Evolutionary conservation across 306 rosid species (phyloP), one percentile per base, ranked within the genome.

Genomic region (Urtica urens): DNA sequence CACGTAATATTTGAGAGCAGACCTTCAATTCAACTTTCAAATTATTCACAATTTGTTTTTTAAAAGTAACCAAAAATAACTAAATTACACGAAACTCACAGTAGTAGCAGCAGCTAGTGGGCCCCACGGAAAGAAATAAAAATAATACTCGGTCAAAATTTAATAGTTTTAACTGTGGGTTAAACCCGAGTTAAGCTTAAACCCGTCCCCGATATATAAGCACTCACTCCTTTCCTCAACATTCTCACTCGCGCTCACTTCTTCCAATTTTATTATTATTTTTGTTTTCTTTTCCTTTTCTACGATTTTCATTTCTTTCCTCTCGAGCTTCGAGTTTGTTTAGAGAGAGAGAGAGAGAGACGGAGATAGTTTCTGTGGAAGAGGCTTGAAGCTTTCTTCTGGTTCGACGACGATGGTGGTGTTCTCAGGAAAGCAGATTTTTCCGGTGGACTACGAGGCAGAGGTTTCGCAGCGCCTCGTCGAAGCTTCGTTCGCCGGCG

Each of bases 401-500:
- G 59, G 24, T 60, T 51, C 72, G 55, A 51, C 59, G 69, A 54
- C 53, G 58, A 80, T 83, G 96, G 81, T 76, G 38, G 92, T 88
- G 17, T 88, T 88, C 63, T 83, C 88, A 50, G 72, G 73, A 55
- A 81, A 52, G 49, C 97, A 84, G 59, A 80, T 88, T 10, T 76
- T 88, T 39, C 95, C 97, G 49, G 75, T 84, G n/a, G 73, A 88
- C 83, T 81, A 59, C 62, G 82, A 76, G 73, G 72, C 79, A 19
- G 75, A 74, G 62, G 83, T 78, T 14, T 88, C 95, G 2, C 86
- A 75, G 20, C 81, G 77, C 25, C 95, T 88, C 47, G 86, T 88
- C 10, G 82, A 84, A 66, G 90, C 93, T 33, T 84, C 86, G 10
- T 76, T 60, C 63, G 58, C 83, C 28, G 82, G 93, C 27, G 95